A percentile compares a stretch with the other conserved stretches of the same genome.
These are phyloP conservation scores for Pulveroboletus sp. DNA, from an alignment of 768 basidiomycete species.

Conservation along the genomic window DNA sequence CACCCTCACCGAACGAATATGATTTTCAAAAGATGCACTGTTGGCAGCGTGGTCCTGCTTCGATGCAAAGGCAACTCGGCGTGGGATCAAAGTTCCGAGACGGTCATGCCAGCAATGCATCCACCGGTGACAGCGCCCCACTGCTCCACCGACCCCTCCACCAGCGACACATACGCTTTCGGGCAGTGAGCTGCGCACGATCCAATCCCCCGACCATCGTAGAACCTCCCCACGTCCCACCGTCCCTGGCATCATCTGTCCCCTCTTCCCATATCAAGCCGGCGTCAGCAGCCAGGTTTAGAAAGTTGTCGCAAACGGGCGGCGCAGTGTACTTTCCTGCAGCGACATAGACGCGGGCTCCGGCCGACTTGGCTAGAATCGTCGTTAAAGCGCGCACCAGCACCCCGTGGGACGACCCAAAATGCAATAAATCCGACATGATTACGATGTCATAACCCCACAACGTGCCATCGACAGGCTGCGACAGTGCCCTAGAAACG, in stretches of 20 bases:
- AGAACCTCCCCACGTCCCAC: slow-evolving; percentile 45
- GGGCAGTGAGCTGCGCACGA: slow-evolving; percentile 41
- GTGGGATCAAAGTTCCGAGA: slow-evolving; percentile 5
- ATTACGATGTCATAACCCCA: slow-evolving; percentile 56
- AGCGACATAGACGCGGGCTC: slow-evolving; percentile 54
- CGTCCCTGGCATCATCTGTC: slow-evolving; percentile 9
- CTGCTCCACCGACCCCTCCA: slow-evolving; percentile 56
- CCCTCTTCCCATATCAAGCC: slow-evolving; percentile 52
- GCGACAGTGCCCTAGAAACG: slow-evolving; percentile 14
- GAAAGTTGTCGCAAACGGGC: slow-evolving; percentile 52
- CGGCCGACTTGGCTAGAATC: slow-evolving; percentile 43
- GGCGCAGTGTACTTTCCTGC: slow-evolving; percentile 61
- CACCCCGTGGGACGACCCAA: slow-evolving; percentile 55
- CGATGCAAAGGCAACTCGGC: background rate
- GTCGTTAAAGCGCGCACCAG: slow-evolving; percentile 49
- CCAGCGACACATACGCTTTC: slow-evolving; percentile 60
- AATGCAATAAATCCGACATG: slow-evolving; percentile 72
- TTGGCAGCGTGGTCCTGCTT: background rate
- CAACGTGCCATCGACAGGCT: slow-evolving; percentile 12
- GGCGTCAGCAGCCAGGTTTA: slow-evolving; percentile 35
- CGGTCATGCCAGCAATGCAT: no score
- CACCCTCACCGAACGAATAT: background rate
- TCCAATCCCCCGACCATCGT: slow-evolving; percentile 48
- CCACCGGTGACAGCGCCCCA: background rate
- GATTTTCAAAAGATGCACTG: background rate